phyloP scores from a whole-genome alignment of 1,284 basidiomycete species.

The Ustilago esculenta region DNA sequence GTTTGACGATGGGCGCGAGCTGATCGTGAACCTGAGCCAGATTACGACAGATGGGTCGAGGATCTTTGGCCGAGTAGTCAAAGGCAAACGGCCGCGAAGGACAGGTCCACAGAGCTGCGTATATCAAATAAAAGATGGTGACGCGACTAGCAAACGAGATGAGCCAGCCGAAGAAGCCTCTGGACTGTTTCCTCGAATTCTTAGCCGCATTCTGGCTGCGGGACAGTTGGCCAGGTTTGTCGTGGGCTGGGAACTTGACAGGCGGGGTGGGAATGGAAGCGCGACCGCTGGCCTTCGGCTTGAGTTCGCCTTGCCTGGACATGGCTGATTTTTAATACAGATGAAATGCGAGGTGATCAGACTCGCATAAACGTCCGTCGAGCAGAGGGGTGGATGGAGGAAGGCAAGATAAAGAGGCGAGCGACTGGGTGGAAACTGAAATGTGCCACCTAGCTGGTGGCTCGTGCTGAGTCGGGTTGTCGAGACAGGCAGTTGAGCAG shows the following conservation, averaged over 20 bases:
- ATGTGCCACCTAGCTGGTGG: too few species aligned
- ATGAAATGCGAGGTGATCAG: constrained; percentile 11
- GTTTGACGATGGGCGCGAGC: constrained; percentile 50
- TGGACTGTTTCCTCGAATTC: constrained; percentile 9
- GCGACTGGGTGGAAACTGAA: too few species aligned
- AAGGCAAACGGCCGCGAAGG: constrained; percentile 59
- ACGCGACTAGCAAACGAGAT: constrained; percentile 36
- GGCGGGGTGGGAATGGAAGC: constrained; percentile 41
- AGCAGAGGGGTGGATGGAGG: constrained; percentile 11
- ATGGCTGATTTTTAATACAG: neutral
- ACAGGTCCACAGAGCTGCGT: constrained; percentile 58
- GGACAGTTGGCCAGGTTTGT: constrained; percentile 13
- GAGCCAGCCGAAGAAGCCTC: constrained; percentile 44
- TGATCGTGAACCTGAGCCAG: constrained; percentile 55
- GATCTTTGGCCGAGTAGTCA: constrained; percentile 54
- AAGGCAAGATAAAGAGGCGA: constrained; percentile 1
- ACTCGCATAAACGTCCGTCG: too few species aligned
- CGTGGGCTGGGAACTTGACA: constrained; percentile 27
- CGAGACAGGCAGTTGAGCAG: too few species aligned
- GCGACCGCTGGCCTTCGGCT: constrained; percentile 26
- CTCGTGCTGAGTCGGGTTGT: constrained; percentile 2
- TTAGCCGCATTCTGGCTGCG: constrained; percentile 2
- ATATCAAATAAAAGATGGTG: constrained; percentile 51
- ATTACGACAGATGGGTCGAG: constrained; percentile 56
- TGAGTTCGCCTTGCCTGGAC: constrained; percentile 18